A percentile compares a stretch with the other conserved stretches of the same genome.
Conservation (phyloP, 2,329 filamentous ascomycete species). For the Alternaria incomplexa region DNA sequence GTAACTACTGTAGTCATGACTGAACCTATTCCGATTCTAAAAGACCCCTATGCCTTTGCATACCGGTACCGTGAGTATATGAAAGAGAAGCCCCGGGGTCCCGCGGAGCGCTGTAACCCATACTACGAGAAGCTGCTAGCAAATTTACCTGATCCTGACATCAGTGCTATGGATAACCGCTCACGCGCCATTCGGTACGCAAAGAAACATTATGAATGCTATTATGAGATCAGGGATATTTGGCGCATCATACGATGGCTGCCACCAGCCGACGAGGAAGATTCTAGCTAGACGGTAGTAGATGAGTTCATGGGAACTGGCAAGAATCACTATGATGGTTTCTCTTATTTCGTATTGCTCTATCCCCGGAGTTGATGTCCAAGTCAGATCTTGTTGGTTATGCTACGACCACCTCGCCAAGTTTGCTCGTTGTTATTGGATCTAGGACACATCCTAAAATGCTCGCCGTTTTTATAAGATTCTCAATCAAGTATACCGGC, state of each 20-base stretch:
- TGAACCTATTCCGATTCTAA: conserved; percentile 18
- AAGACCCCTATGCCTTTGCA: conserved; percentile 29
- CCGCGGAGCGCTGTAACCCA: conserved; percentile 15
- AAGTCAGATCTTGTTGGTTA: neutral
- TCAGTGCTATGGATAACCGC: conserved; percentile 18
- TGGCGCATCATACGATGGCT: conserved; percentile 25
- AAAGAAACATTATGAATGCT: conserved; percentile 29
- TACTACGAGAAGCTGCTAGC: conserved; percentile 32
- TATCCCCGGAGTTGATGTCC: neutral
- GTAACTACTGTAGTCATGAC: neutral
- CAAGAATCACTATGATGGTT: neutral
- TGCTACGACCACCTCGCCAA: neutral
- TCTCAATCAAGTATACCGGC: neutral
- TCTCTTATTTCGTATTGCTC: neutral
- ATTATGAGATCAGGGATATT: conserved; percentile 26
- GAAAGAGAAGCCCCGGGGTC: conserved; percentile 11
- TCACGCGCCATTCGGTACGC: conserved; percentile 31
- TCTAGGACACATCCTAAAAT: neutral
- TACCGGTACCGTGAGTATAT: conserved; percentile 30
- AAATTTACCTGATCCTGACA: conserved; percentile 24
- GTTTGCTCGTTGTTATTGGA: neutral
- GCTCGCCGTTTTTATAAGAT: neutral
- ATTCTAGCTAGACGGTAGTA: neutral
- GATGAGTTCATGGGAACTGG: neutral
- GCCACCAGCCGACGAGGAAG: neutral